Evolutionary conservation across 768 basidiomycete genomes (phyloP).

Genomic region (Hortiboletus flavorubellus): DNA sequence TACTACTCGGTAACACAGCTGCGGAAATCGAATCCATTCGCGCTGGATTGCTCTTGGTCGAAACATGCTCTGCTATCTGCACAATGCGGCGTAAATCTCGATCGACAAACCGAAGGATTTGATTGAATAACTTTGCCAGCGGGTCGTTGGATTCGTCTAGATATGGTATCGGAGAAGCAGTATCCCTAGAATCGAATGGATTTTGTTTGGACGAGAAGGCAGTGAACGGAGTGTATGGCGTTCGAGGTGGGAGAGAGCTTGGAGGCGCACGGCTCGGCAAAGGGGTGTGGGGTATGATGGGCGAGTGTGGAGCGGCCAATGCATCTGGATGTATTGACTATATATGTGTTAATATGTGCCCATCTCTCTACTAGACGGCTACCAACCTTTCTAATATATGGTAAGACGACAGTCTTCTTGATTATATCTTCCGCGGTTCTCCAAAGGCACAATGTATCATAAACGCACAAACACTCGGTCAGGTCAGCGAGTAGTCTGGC

Average conservation of each 20-base stretch:
- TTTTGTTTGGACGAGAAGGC: conserved; percentile 42
- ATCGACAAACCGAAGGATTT: conserved; percentile 76
- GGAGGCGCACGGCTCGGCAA: conserved; percentile 32
- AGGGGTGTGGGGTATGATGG: conserved; percentile 75
- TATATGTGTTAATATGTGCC: neutral
- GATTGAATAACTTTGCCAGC: conserved; percentile 76
- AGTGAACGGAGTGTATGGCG: conserved; percentile 53
- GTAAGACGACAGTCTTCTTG: conserved; percentile 62
- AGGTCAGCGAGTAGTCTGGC: conserved; percentile 62
- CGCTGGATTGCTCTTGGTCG: conserved; percentile 43
- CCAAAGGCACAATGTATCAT: conserved; percentile 79
- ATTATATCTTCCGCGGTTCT: conserved; percentile 87
- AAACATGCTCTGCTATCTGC: conserved; percentile 69
- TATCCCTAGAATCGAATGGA: conserved; percentile 33
- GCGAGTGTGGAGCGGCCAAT: conserved; percentile 65
- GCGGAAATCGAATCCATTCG: conserved; percentile 8
- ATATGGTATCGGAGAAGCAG: conserved; percentile 42
- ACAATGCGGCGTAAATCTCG: conserved; percentile 72
- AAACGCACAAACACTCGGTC: conserved; percentile 75
- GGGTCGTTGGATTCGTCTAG: conserved; percentile 66
- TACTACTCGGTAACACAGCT: neutral
- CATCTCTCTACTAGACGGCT: neutral
- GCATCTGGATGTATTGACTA: conserved; percentile 77
- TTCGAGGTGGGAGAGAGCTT: conserved; percentile 45
- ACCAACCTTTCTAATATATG: conserved; percentile 73